These are phyloP conservation scores for Coniochaeta ligniaria DNA, from an alignment of 2,329 filamentous ascomycete species.

Conservation along the genomic window DNA sequence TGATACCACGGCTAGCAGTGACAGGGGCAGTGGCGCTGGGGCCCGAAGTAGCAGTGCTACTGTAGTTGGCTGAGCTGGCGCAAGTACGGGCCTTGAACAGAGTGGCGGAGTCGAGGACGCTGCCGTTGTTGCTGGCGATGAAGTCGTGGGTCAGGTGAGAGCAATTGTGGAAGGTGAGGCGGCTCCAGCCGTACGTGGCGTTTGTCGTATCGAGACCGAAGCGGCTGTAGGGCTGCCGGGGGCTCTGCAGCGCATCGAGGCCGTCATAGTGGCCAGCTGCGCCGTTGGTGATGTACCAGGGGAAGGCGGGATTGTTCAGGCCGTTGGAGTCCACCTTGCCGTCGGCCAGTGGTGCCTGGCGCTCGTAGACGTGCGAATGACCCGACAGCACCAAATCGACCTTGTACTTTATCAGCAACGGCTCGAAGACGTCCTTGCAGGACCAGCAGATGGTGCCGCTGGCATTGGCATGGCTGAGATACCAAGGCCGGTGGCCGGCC, in stretches of 20 bases:
- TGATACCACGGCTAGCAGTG: neutral
- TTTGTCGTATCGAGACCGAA: slow-evolving; percentile 21
- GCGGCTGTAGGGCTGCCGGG: slow-evolving; percentile 8
- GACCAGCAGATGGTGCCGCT: slow-evolving; percentile 19
- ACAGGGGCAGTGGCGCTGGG: neutral
- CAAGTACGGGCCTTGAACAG: slow-evolving; percentile 13
- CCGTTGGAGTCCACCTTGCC: slow-evolving; percentile 6
- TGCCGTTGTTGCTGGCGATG: slow-evolving; percentile 20
- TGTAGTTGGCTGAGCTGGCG: neutral
- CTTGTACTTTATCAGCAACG: slow-evolving; percentile 5
- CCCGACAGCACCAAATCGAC: slow-evolving; percentile 12
- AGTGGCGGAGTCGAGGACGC: slow-evolving; percentile 21
- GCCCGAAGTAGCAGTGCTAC: neutral
- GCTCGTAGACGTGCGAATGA: slow-evolving; percentile 14
- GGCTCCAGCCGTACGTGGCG: slow-evolving; percentile 27
- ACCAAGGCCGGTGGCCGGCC: slow-evolving; percentile 14
- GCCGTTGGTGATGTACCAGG: slow-evolving; percentile 21
- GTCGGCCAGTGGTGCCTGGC: slow-evolving; percentile 7
- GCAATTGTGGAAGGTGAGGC: slow-evolving; percentile 30
- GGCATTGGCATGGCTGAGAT: slow-evolving; percentile 23
- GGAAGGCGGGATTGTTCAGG: slow-evolving; percentile 6
- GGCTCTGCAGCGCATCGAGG: slow-evolving; percentile 10
- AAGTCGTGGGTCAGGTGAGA: slow-evolving; percentile 30
- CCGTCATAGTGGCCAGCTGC: slow-evolving; percentile 20
- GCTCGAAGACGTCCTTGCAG: slow-evolving; percentile 17